Base-by-base conservation (phyloP, 306 rosid species). In the Lathyrus aphaca region DNA sequence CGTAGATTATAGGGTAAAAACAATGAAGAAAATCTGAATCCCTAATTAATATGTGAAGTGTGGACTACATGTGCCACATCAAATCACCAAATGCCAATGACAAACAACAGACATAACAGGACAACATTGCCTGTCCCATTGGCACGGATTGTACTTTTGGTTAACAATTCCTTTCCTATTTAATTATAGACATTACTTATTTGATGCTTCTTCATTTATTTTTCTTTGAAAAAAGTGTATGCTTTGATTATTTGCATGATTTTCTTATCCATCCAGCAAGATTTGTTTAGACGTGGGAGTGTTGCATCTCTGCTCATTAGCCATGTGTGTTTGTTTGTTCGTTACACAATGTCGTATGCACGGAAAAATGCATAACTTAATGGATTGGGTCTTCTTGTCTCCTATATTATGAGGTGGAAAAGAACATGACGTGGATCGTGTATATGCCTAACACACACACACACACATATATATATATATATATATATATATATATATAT, bases 181-280 rank as follows among this genome's bases (percentile, higher is more conserved):
- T 17, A 29, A 16, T 27, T 16, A 66, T 66, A 48, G 17, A 66
- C 29, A 30, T 46, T 66, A 39, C 29, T 40, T 14, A 11, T 43
- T 43, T 62, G 21, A 40, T 42, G 53, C 42, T 64, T 40, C 68
- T 40, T 64, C 37, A 2, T 23, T 25, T 64, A 10, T 29, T 46
- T 46, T 4, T 4, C 1, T 25, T 14, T 8, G 3, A 35, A 35
- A 7, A 35, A 35, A 32, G 8, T 6, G 5, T 0, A 49, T 17
- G 30, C 29, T 46, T 49, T 9, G 10, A 21, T 60, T 61, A 35
- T 46, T 72, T 72, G 42, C 51, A 72, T n/a, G 69, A 23, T 61
- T 17, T 72, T 60, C 62, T 72, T 72, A 72, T 72, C 77, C 69
- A 48, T 48, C 53, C 77, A 48, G 60, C 69, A 50, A 2, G 62